Evolutionary conservation across 257 asterid genomes (phyloP).

Genomic region (Scutellaria minor): DNA sequence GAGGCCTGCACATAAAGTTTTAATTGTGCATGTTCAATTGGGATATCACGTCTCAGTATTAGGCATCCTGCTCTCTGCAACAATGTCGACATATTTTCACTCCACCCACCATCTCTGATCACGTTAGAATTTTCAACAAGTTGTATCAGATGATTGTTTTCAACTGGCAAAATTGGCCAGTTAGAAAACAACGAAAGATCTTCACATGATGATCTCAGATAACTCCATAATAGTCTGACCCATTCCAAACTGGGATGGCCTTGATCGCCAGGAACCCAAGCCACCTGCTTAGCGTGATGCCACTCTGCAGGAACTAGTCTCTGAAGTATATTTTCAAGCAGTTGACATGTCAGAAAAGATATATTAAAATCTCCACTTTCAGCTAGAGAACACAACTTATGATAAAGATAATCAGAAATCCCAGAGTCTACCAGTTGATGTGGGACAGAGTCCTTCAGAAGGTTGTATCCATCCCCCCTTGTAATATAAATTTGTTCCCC

Average conservation of each 20-base stretch:
- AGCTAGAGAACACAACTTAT: conserved; percentile 74
- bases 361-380: conserved; percentile 71
- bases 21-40: conserved; percentile 74
- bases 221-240: conserved; percentile 81
- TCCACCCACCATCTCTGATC: conserved; percentile 93
- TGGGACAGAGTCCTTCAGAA: conserved; percentile 81
- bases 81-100: conserved; percentile 82
- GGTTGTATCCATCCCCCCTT: conserved; percentile 79
- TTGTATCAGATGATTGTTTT: conserved; percentile 66
- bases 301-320: conserved; percentile 85
- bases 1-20: conserved; percentile 77
- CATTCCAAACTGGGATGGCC: conserved; percentile 85
- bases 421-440: conserved; percentile 71
- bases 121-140: conserved; percentile 85
- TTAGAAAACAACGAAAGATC: conserved; percentile 82
- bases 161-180: conserved; percentile 98
- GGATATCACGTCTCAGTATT: conserved; percentile 72
- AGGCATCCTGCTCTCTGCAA: conserved; percentile 81
- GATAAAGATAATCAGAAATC: conserved; percentile 64
- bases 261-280: conserved; percentile 74
- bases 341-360: conserved; percentile 69
- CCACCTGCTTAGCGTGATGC: conserved; percentile 74
- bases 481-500: conserved; percentile 78
- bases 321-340: conserved; percentile 73
- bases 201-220: conserved; percentile 75